Evolutionary conservation across 2,329 filamentous ascomycete genomes (phyloP), one percentile per base, ranked within the genome.

Genomic region (Mollisia scopiformis): DNA sequence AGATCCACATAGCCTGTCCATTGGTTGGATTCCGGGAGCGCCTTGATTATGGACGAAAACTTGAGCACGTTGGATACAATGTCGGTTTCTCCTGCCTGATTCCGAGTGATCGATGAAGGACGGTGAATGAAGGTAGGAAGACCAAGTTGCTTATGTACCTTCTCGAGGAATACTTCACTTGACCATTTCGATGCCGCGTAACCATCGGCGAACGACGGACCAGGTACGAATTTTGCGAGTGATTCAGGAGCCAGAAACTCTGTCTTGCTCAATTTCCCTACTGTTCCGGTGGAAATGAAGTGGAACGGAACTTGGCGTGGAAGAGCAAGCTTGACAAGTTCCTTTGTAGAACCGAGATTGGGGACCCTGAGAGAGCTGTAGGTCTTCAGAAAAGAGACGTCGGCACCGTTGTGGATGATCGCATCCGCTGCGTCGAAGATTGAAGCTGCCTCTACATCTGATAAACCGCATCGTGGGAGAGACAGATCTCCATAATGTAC

Each of bases 161-260:
- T 66, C 63, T 75, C 74, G 1, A 78, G 68, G 41, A 71, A 64
- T 0, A 55, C 30, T 63, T 79, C 76, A 52, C 67, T 69, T 0
- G 66, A 75, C 76, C 75, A 77, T 57, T 75, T 75, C 0, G 70
- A 62, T 0, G 74, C 67, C 2, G 66, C 55, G 51, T 78, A 78
- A 6, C 76, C 77, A 21, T 75, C 63, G 14, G 66, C 16, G 7
- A 6, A 6, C 7, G 7, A 8, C 21, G 16, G 7, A 6, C 7
- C 7, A 8, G 39, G 16, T 6, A n/a, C 6, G 7, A 8, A 23
- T n/a, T 43, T n/a, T 6, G 7, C 7, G 6, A 33, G 6, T 33
- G 31, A 33, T 7, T 33, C 6, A 6, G 6, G 6, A 7, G 6
- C 6, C 6, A 33, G 13, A 13, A 13, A 7, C 19, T 23, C 14